A percentile compares a stretch with the other conserved stretches of the same genome.
These are phyloP conservation scores for Brachypodium distachyon DNA, from an alignment of 202 grass and related monocot species.

Conservation along the genomic window DNA sequence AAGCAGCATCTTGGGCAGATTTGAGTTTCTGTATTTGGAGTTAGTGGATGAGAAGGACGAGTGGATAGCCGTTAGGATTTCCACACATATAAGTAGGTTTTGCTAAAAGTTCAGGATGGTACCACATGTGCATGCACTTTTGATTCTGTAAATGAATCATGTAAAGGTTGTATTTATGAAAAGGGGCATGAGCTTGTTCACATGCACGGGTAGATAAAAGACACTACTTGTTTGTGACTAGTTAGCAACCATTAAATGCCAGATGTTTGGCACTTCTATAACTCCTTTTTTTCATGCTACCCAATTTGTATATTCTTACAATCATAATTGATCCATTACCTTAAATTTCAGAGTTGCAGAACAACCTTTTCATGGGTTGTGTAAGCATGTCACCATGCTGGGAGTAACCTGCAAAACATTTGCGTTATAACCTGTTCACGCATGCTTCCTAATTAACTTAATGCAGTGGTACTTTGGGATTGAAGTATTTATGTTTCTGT, in stretches of 20 bases:
- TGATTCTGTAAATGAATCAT: not conserved
- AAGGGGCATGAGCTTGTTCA: not conserved
- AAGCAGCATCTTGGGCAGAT: too few relatives aligned
- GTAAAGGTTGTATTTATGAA: not conserved
- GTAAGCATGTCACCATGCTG: not conserved
- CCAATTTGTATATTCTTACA: not conserved
- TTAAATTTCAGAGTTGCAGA: not conserved
- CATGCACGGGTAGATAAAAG: not conserved
- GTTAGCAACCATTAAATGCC: not conserved
- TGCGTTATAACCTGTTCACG: not conserved
- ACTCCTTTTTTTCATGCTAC: not conserved
- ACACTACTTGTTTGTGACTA: not conserved
- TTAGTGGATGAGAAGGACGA: too few relatives aligned
- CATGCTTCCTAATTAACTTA: not conserved
- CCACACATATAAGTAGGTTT: too few relatives aligned
- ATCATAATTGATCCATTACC: not conserved
- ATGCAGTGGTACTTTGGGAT: not conserved
- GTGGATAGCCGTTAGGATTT: too few relatives aligned
- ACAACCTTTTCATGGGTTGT: not conserved
- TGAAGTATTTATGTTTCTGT: conserved; percentile 13
- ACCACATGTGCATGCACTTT: not conserved
- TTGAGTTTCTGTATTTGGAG: too few relatives aligned
- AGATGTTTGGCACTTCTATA: not conserved
- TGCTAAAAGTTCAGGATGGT: too few relatives aligned
- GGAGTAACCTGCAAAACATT: not conserved